A percentile compares a stretch with the other conserved stretches of the same genome.
These are phyloP conservation scores for Suillus decipiens DNA, from an alignment of 768 basidiomycete species.

Conservation along the genomic window DNA sequence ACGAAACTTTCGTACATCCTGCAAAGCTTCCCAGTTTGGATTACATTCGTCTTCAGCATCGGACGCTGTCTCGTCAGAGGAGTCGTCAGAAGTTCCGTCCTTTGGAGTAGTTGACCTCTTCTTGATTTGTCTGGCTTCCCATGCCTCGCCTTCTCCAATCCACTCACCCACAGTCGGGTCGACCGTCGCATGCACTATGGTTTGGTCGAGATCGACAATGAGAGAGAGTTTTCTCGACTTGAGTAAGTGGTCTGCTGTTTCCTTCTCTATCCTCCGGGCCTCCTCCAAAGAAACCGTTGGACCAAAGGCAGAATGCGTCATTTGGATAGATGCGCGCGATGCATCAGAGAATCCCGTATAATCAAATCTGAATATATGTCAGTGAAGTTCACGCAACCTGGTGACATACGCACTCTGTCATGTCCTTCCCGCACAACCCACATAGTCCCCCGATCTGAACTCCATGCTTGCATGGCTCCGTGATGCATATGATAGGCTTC, in stretches of 20 bases:
- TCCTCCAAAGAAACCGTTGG: slow-evolving; percentile 92
- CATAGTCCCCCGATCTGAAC: slow-evolving; percentile 92
- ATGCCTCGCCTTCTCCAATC: slow-evolving; percentile 83
- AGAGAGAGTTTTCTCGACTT: slow-evolving; percentile 80
- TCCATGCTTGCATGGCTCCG: slow-evolving; percentile 96
- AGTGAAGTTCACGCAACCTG: slow-evolving; percentile 12
- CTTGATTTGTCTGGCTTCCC: slow-evolving; percentile 63
- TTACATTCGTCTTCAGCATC: slow-evolving; percentile 64
- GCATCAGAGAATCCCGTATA: slow-evolving; percentile 89
- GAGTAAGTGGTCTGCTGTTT: slow-evolving; percentile 79
- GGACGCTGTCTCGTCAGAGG: slow-evolving; percentile 43
- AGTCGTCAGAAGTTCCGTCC: slow-evolving; percentile 31
- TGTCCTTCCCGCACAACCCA: slow-evolving; percentile 92
- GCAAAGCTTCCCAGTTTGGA: slow-evolving; percentile 90
- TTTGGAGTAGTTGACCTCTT: slow-evolving; percentile 38
- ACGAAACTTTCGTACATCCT: slow-evolving; percentile 88
- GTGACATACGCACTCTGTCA: slow-evolving; percentile 70
- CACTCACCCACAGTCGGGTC: slow-evolving; percentile 99
- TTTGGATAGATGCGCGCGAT: slow-evolving; percentile 84
- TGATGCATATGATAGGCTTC: slow-evolving; percentile 61
- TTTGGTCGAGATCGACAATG: slow-evolving; percentile 98
- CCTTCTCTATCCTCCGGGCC: slow-evolving; percentile 84
- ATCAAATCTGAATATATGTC: slow-evolving; percentile 55
- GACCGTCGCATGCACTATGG: slow-evolving; percentile 97
- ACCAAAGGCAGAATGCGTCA: slow-evolving; percentile 91